phyloP scores from a whole-genome alignment of 805 yeast species.

The Dipodascus geniculatus region DNA sequence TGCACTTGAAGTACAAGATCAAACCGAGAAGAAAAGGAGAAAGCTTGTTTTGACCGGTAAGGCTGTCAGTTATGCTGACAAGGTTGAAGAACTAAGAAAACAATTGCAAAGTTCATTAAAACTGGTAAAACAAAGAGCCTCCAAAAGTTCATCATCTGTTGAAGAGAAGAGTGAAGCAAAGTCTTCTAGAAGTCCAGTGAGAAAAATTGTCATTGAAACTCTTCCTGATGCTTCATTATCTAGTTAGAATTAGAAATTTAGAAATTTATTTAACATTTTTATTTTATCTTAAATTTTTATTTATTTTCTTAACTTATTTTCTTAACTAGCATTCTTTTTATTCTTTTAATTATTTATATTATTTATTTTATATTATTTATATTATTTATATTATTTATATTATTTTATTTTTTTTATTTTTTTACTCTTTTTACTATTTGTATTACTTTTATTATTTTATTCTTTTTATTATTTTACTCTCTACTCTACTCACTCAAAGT shows the following conservation, averaged over 20 bases:
- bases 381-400: too few species aligned
- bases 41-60: conserved; percentile 14
- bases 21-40: conserved; percentile 7
- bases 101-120: neutral
- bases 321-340: too few species aligned
- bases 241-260: neutral
- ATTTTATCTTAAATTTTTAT: neutral
- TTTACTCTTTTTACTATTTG: too few species aligned
- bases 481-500: too few species aligned
- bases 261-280: too few species aligned
- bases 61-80: conserved; percentile 15
- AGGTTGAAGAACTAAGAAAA: conserved; percentile 13
- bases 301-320: too few species aligned
- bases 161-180: neutral
- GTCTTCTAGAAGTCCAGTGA: neutral
- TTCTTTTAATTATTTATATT: too few species aligned
- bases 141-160: neutral
- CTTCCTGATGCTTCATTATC: neutral
- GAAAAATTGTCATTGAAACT: neutral
- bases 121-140: neutral
- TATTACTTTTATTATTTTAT: too few species aligned
- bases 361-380: too few species aligned
- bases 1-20: conserved; percentile 2
- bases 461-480: too few species aligned
- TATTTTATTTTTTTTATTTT: too few species aligned